Conservation (phyloP, 768 basidiomycete genomes). For the Lactarius hengduanensis region DNA sequence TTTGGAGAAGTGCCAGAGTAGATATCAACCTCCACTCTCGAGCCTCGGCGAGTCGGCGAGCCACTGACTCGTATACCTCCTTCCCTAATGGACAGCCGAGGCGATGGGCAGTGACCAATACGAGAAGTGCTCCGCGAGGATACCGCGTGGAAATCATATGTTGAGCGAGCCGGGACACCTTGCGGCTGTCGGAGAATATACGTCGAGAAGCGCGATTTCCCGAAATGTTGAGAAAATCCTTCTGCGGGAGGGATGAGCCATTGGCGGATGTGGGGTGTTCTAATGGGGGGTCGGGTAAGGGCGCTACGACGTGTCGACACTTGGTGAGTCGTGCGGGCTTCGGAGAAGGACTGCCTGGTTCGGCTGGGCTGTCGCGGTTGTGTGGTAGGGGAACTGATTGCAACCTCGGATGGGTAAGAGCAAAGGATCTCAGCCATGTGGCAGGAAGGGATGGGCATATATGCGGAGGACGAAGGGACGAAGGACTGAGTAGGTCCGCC, state of each 20-base stretch:
- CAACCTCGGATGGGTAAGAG: conserved; percentile 13
- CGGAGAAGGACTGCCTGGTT: not conserved
- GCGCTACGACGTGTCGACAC: not conserved
- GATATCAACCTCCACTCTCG: conserved; percentile 54
- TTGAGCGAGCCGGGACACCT: conserved; percentile 22
- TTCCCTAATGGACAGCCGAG: conserved; percentile 51
- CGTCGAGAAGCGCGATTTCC: not conserved
- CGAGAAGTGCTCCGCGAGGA: conserved; percentile 44
- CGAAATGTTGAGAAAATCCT: not conserved
- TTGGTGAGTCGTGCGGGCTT: not conserved
- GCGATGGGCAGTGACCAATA: conserved; percentile 48
- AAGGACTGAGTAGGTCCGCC: conserved; percentile 33
- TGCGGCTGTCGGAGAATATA: conserved; percentile 24
- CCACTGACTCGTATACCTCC: conserved; percentile 57
- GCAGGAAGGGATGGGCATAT: conserved; percentile 19
- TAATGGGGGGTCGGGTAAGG: conserved; percentile 4
- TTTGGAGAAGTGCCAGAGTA: conserved; percentile 48
- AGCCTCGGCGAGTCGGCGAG: conserved; percentile 46
- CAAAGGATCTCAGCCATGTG: conserved; percentile 32
- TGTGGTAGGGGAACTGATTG: not conserved
- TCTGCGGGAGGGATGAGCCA: not conserved
- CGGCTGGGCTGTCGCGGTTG: conserved; percentile 11
- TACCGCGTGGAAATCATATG: conserved; percentile 9
- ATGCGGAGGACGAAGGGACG: conserved; percentile 25
- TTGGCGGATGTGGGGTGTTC: conserved; percentile 9